Conservation (phyloP, 345 rosid species). For the Populus euphratica region DNA sequence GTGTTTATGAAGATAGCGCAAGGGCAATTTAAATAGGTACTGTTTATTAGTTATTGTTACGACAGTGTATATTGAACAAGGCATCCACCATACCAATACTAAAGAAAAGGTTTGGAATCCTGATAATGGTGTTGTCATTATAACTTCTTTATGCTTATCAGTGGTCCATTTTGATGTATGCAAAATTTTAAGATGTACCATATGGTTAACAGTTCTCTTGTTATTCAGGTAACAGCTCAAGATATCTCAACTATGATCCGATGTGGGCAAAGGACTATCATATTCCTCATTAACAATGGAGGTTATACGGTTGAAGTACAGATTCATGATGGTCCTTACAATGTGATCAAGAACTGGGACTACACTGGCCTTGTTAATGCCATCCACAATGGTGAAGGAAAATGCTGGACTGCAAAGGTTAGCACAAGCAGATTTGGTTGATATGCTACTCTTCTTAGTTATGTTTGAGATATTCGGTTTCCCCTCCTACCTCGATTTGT, state of each 20-base stretch:
- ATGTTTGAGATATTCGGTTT: not conserved
- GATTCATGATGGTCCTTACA: conserved; percentile 77
- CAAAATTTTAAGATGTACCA: not conserved
- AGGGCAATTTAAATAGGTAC: not conserved
- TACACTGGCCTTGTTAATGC: conserved; percentile 60
- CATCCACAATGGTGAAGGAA: conserved; percentile 73
- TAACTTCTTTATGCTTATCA: not conserved
- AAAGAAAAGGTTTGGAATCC: not conserved
- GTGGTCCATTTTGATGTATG: not conserved
- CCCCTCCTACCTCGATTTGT: not conserved
- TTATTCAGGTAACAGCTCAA: conserved; percentile 61
- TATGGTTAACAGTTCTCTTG: not conserved
- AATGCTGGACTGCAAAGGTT: conserved; percentile 74
- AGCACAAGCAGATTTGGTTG: conserved; percentile 3
- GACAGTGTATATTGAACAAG: not conserved
- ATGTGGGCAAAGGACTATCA: conserved; percentile 48
- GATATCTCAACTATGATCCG: conserved; percentile 73
- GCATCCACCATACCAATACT: not conserved
- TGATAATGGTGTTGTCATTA: not conserved
- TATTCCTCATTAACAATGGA: conserved; percentile 71
- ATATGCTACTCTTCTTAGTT: no score
- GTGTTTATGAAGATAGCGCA: not conserved
- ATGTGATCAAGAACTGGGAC: conserved; percentile 76
- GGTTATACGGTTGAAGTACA: conserved; percentile 79
- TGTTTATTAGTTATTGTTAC: not conserved